These are phyloP conservation scores for Cercospora canescens DNA, from an alignment of 2,329 filamentous ascomycete species.

Conservation along the genomic window DNA sequence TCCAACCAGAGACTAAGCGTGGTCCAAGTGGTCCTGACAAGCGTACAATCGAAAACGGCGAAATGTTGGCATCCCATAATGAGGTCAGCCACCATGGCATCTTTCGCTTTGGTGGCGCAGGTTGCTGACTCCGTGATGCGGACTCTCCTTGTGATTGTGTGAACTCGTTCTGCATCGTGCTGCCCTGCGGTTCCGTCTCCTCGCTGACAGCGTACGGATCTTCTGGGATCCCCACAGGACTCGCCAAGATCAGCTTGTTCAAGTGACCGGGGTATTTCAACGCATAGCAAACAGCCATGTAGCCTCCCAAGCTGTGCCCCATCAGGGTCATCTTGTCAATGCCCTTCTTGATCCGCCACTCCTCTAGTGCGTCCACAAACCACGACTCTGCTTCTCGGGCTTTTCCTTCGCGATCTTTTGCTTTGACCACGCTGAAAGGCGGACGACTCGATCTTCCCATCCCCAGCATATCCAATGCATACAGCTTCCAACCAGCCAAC, in stretches of 20 bases:
- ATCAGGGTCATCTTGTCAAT: conserved; percentile 92
- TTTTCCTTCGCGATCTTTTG: conserved; percentile 77
- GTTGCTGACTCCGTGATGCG: conserved; percentile 34
- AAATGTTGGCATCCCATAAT: conserved; percentile 96
- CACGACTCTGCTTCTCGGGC: conserved; percentile 88
- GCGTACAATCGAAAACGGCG: conserved; percentile 87
- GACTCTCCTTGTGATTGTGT: conserved; percentile 54
- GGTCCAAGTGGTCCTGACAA: conserved; percentile 88
- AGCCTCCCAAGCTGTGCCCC: conserved; percentile 91
- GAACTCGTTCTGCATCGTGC: conserved; percentile 75
- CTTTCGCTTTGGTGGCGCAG: conserved; percentile 58
- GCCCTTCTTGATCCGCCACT: conserved; percentile 86
- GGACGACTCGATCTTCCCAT: conserved; percentile 90
- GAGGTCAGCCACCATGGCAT: conserved; percentile 86
- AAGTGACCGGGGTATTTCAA: conserved; percentile 92
- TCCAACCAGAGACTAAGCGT: conserved; percentile 92
- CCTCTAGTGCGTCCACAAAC: conserved; percentile 95
- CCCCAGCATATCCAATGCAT: conserved; percentile 90
- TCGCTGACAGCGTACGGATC: conserved; percentile 86
- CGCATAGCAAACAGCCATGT: conserved; percentile 91
- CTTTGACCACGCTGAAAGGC: conserved; percentile 72
- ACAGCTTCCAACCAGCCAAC: conserved; percentile 79
- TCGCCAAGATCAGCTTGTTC: conserved; percentile 94
- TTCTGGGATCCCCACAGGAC: conserved; percentile 90
- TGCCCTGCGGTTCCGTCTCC: conserved; percentile 72